Percentiles rank a stretch among this genome's conserved stretches.
Conservation (phyloP, 345 rosid genomes). For the Gossypium anomalum region DNA sequence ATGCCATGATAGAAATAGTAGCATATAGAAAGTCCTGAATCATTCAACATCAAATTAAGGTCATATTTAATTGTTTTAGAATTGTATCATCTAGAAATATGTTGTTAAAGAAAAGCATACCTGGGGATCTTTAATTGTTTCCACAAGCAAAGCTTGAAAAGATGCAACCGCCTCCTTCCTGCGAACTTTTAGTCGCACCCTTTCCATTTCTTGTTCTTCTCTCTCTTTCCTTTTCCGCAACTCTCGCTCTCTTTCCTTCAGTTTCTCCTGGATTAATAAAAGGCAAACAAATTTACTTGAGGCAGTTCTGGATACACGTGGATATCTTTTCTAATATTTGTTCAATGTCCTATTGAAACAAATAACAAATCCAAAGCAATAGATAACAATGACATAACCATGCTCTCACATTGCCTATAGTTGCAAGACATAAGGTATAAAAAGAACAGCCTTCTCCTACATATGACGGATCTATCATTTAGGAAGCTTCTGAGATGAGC, state of each 20-base stretch:
- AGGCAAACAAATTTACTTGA: background rate
- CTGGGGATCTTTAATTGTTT: slow-evolving; percentile 89
- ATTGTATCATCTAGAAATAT: background rate
- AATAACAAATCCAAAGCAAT: background rate
- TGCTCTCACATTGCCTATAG: background rate
- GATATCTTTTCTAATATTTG: background rate
- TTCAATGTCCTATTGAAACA: background rate
- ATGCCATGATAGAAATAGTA: background rate
- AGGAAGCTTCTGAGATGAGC: background rate
- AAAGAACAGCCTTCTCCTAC: background rate
- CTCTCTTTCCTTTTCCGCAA: slow-evolving; percentile 87
- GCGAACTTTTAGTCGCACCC: slow-evolving; percentile 79
- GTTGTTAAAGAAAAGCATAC: slow-evolving; percentile 27
- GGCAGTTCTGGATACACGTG: background rate
- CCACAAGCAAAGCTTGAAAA: slow-evolving; percentile 93
- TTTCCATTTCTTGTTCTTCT: slow-evolving; percentile 93
- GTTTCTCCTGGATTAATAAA: slow-evolving; percentile 49
- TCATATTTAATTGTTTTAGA: background rate
- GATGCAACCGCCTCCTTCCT: slow-evolving; percentile 87
- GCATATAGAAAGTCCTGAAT: background rate
- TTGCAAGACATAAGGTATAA: background rate
- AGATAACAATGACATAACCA: background rate
- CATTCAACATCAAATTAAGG: background rate
- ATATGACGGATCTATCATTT: background rate
- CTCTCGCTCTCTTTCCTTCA: slow-evolving; percentile 88